phyloP scores from a whole-genome alignment of 116 monocot species.

The Phalaenopsis hybrid region DNA sequence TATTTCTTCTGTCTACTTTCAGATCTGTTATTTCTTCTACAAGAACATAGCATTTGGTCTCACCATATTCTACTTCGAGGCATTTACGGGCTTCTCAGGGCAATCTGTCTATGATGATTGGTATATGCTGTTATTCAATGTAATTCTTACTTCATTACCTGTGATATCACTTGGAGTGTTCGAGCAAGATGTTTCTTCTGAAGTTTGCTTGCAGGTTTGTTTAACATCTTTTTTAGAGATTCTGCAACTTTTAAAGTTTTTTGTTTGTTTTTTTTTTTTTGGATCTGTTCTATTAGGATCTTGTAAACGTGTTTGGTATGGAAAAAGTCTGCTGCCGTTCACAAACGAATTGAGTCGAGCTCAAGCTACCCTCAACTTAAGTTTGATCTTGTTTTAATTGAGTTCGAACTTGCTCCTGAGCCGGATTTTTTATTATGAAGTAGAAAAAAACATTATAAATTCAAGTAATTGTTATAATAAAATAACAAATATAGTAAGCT shows the following conservation, averaged over 20 bases:
- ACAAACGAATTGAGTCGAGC: not conserved
- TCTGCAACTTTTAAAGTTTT: no score
- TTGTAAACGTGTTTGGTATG: no score
- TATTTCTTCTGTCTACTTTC: not conserved
- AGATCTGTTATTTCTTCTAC: conserved; percentile 31
- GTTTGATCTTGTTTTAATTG: no score
- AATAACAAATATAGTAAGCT: no score
- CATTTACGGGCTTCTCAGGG: conserved; percentile 21
- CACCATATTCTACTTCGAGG: conserved; percentile 30
- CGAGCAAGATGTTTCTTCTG: conserved; percentile 28
- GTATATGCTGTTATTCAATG: conserved; percentile 28
- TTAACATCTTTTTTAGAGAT: no score
- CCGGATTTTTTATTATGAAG: no score
- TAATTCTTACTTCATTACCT: conserved; percentile 26
- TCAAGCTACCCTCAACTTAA: no score
- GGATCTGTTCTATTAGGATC: not conserved
- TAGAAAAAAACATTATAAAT: no score
- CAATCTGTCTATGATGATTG: conserved; percentile 27
- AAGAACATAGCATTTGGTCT: conserved; percentile 30
- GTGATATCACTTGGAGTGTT: conserved; percentile 27
- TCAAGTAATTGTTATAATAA: no score
- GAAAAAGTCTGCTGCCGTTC: no score
- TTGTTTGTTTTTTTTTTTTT: not conserved
- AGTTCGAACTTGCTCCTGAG: no score
- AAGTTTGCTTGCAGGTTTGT: conserved; percentile 30